phyloP scores from a whole-genome alignment of 768 basidiomycete genomes.

The Hygrophoropsis aurantiaca region DNA sequence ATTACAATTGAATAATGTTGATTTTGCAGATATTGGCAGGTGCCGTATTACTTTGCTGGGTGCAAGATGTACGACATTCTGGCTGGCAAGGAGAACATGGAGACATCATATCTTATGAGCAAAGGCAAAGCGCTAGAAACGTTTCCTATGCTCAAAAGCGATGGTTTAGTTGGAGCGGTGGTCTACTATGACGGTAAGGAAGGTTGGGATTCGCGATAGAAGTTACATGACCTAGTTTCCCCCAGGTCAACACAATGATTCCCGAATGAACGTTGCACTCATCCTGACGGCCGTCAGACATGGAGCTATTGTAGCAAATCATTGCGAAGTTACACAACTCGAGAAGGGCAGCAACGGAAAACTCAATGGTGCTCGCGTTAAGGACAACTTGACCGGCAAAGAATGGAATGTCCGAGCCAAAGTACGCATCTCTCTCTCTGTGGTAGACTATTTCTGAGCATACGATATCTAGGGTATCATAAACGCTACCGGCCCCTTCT shows the following conservation, averaged over 20 bases:
- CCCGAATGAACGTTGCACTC: constrained; percentile 96
- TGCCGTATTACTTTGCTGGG: constrained; percentile 94
- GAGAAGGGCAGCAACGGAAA: constrained; percentile 67
- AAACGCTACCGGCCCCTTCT: constrained; percentile 96
- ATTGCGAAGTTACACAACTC: constrained; percentile 80
- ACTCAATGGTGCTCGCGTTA: constrained; percentile 72
- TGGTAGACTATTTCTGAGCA: not conserved
- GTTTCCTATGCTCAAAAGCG: constrained; percentile 94
- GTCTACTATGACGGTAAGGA: constrained; percentile 93
- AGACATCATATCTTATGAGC: constrained; percentile 91
- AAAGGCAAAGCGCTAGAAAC: constrained; percentile 90
- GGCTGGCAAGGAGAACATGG: constrained; percentile 97
- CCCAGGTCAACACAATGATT: constrained; percentile 95
- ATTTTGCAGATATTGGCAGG: constrained; percentile 79
- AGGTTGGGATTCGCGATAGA: not conserved
- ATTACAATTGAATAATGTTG: not conserved
- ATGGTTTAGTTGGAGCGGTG: constrained; percentile 90
- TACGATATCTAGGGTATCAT: constrained; percentile 77
- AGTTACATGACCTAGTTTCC: not conserved
- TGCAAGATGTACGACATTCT: constrained; percentile 96
- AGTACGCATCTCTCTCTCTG: constrained; percentile 34
- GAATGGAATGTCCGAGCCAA: constrained; percentile 83
- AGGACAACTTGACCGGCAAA: constrained; percentile 80
- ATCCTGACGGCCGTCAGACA: constrained; percentile 93
- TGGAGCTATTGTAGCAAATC: constrained; percentile 86